Percentiles rank a stretch among this genome's conserved stretches.
Conservation (phyloP, 2,329 filamentous ascomycete species). For the Neofusicoccum sp. region DNA sequence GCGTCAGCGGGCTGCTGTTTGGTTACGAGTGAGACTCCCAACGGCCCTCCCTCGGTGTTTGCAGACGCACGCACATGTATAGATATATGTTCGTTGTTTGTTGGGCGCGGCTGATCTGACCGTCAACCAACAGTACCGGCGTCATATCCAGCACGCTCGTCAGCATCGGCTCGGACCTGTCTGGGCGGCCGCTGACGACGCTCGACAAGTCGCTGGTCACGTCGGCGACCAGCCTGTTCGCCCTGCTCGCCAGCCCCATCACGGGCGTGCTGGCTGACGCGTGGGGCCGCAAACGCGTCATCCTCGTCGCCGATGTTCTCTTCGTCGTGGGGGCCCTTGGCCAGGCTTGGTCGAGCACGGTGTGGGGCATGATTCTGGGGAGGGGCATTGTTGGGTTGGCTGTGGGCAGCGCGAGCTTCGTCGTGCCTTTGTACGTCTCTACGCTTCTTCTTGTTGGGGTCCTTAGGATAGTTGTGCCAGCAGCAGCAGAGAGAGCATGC, state of each 20-base stretch:
- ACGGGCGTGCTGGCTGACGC: constrained; percentile 66
- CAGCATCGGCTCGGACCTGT: constrained; percentile 57
- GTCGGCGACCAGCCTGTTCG: constrained; percentile 59
- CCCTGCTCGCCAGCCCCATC: constrained; percentile 58
- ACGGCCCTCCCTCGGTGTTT: no score
- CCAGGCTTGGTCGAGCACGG: constrained; percentile 32
- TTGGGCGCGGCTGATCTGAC: background rate
- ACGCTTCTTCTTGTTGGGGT: constrained; percentile 16
- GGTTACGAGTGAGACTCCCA: constrained; percentile 62
- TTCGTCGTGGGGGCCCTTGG: constrained; percentile 35
- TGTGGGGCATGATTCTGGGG: constrained; percentile 34
- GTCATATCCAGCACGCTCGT: constrained; percentile 64
- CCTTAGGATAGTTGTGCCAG: background rate
- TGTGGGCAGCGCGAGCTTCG: constrained; percentile 36
- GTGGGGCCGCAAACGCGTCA: constrained; percentile 79
- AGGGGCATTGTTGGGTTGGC: constrained; percentile 36
- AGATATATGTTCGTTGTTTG: background rate
- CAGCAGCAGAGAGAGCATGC: background rate
- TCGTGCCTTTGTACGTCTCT: constrained; percentile 32
- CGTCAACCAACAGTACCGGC: constrained; percentile 50
- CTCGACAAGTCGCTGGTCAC: constrained; percentile 63
- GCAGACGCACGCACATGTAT: no score
- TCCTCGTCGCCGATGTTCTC: constrained; percentile 65
- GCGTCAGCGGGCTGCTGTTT: constrained; percentile 61
- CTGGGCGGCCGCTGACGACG: constrained; percentile 51